A percentile compares a stretch with the other conserved stretches of the same genome.
Conservation (phyloP, 1,284 basidiomycete species). For the Caloboletus inedulis region DNA sequence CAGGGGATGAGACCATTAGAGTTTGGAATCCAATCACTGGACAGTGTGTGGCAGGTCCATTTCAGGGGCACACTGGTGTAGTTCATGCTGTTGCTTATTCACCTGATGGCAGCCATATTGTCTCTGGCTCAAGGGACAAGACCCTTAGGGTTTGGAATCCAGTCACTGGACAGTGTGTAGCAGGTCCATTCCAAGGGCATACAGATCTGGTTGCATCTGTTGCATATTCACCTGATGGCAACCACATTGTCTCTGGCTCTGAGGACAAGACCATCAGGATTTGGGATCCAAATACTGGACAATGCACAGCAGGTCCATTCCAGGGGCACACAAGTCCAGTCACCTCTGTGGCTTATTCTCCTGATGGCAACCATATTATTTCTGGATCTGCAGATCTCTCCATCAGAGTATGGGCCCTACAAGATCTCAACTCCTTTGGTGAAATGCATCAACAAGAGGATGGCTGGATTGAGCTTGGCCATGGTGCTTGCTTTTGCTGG, state of each 20-base stretch:
- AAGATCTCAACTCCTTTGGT: neutral
- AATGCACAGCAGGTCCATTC: conserved; percentile 18
- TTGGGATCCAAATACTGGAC: conserved; percentile 14
- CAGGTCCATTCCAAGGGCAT: conserved; percentile 18
- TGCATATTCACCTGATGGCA: conserved; percentile 22
- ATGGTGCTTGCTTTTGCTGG: conserved; percentile 13
- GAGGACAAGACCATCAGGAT: conserved; percentile 17
- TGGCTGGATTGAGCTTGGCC: conserved; percentile 19
- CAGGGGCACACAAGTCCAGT: conserved; percentile 11
- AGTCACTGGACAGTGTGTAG: conserved; percentile 18
- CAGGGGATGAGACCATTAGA: conserved; percentile 13
- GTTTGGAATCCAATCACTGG: conserved; percentile 15
- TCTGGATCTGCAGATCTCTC: conserved; percentile 18
- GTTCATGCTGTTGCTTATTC: conserved; percentile 16
- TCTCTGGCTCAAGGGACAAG: conserved; percentile 19
- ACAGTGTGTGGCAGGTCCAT: conserved; percentile 15
- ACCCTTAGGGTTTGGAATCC: conserved; percentile 22
- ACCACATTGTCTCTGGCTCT: conserved; percentile 18
- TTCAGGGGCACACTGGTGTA: conserved; percentile 11
- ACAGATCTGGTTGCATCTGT: conserved; percentile 9
- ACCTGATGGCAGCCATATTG: conserved; percentile 11
- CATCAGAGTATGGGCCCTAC: conserved; percentile 15
- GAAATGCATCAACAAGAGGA: conserved; percentile 10
- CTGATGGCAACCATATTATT: conserved; percentile 15
- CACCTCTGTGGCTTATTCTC: conserved; percentile 13